A percentile compares a stretch with the other conserved stretches of the same genome.
Conservation (phyloP, 1,284 basidiomycete genomes). For the Leccinum olivaceoglutinosum region DNA sequence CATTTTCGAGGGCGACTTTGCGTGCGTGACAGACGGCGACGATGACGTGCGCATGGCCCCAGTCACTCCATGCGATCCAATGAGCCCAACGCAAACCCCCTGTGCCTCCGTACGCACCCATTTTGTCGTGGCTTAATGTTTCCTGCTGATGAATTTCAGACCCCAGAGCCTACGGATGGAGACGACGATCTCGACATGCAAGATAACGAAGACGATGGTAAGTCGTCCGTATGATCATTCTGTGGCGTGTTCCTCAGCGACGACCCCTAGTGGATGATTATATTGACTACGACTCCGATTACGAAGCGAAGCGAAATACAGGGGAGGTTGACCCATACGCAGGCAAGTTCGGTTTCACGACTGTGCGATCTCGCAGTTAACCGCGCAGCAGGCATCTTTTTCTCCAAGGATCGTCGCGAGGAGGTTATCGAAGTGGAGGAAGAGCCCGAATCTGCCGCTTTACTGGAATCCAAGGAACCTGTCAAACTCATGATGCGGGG, state of each 20-base stretch:
- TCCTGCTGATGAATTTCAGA: conserved; percentile 35
- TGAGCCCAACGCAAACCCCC: conserved; percentile 27
- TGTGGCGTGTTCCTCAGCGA: conserved; percentile 8
- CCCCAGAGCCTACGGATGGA: conserved; percentile 44
- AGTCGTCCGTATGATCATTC: conserved; percentile 10
- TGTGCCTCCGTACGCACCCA: conserved; percentile 23
- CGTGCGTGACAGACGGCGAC: conserved; percentile 59
- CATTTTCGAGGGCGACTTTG: conserved; percentile 79
- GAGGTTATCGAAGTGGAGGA: conserved; percentile 85
- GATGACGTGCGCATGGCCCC: conserved; percentile 28
- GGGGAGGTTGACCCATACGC: conserved; percentile 80
- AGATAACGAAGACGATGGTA: conserved; percentile 53
- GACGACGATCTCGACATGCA: conserved; percentile 41
- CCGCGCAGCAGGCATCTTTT: conserved; percentile 66
- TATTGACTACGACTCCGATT: conserved; percentile 76
- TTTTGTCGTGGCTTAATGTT: neutral
- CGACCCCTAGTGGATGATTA: conserved; percentile 44
- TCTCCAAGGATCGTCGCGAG: conserved; percentile 84
- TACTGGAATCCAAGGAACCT: conserved; percentile 41
- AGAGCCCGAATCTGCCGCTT: conserved; percentile 50
- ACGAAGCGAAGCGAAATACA: conserved; percentile 41
- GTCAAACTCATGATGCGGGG: conserved; percentile 76
- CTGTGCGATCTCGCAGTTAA: conserved; percentile 10
- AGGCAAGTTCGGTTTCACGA: conserved; percentile 37
- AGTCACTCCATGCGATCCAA: conserved; percentile 15